These are phyloP conservation scores for Populus deltoides DNA, from an alignment of 345 rosid genomes.

Conservation along the genomic window DNA sequence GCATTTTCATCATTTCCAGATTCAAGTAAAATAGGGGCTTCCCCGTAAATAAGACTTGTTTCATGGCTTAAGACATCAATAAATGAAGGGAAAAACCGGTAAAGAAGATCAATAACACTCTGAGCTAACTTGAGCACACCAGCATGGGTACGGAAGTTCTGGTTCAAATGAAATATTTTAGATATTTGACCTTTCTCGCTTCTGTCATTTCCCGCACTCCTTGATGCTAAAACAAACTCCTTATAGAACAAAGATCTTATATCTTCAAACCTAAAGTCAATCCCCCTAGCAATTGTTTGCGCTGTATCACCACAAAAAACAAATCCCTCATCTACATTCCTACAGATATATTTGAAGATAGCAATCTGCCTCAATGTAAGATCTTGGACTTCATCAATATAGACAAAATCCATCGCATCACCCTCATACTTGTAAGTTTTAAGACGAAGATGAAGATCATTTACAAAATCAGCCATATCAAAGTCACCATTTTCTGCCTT, in stretches of 20 bases:
- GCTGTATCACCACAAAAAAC: conserved; percentile 54
- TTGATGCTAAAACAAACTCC: conserved; percentile 36
- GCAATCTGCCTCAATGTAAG: conserved; percentile 54
- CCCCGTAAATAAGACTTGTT: conserved; percentile 41
- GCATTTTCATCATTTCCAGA: conserved; percentile 32
- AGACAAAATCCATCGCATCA: conserved; percentile 44
- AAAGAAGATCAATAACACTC: conserved; percentile 48
- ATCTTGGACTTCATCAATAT: conserved; percentile 66
- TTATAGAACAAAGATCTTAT: conserved; percentile 40
- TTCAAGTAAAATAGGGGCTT: conserved; percentile 48
- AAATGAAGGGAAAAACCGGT: conserved; percentile 35
- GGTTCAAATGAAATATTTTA: conserved; percentile 35
- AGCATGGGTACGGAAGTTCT: conserved; percentile 53
- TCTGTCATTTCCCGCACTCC: background rate
- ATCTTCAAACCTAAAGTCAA: conserved; percentile 54
- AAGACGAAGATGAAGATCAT: conserved; percentile 48
- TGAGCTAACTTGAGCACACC: conserved; percentile 52
- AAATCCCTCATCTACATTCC: conserved; percentile 47
- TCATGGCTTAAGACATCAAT: conserved; percentile 40
- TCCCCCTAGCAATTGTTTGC: conserved; percentile 46
- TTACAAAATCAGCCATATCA: conserved; percentile 60
- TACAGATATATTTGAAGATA: conserved; percentile 41
- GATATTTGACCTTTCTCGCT: conserved; percentile 40
- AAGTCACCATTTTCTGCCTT: conserved; percentile 42
- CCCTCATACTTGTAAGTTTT: conserved; percentile 23